phyloP scores from a whole-genome alignment of 768 basidiomycete genomes.

The Termitomyces sp. region DNA sequence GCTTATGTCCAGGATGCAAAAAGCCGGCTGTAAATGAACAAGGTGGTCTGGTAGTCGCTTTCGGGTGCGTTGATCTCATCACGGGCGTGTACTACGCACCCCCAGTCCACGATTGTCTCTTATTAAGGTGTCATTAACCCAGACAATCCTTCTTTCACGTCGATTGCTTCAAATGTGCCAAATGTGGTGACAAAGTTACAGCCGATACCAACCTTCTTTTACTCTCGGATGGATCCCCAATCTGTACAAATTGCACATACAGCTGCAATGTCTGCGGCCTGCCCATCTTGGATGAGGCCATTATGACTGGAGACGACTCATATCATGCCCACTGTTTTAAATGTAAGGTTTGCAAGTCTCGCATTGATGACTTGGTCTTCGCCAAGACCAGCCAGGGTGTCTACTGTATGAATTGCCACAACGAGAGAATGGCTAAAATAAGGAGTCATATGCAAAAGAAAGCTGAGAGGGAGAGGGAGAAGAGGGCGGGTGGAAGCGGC shows the following conservation, averaged over 20 bases:
- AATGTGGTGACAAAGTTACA: slow-evolving; percentile 88
- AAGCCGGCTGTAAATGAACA: slow-evolving; percentile 74
- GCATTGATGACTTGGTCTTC: slow-evolving; percentile 97
- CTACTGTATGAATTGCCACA: slow-evolving; percentile 98
- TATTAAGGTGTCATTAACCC: slow-evolving; percentile 2
- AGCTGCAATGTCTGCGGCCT: slow-evolving; percentile 92
- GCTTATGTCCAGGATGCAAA: slow-evolving; percentile 80
- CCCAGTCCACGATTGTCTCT: background rate
- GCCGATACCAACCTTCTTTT: slow-evolving; percentile 97
- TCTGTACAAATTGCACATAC: slow-evolving; percentile 91
- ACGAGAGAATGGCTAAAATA: slow-evolving; percentile 93
- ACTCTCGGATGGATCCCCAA: slow-evolving; percentile 96
- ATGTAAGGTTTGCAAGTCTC: slow-evolving; percentile 89
- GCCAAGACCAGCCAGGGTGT: slow-evolving; percentile 98
- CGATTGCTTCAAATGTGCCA: slow-evolving; percentile 95
- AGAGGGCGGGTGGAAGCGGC: slow-evolving; percentile 34
- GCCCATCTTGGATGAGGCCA: slow-evolving; percentile 97
- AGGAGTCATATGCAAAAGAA: slow-evolving; percentile 89
- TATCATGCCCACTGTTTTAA: slow-evolving; percentile 99
- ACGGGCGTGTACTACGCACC: background rate
- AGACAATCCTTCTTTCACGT: slow-evolving; percentile 95
- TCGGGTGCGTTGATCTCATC: slow-evolving; percentile 64
- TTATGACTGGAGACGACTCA: slow-evolving; percentile 98
- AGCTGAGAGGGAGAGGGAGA: slow-evolving; percentile 57
- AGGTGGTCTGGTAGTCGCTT: slow-evolving; percentile 90